phyloP scores from a whole-genome alignment of 2,329 filamentous ascomycete species.

The Cucurbitaria berberidis region DNA sequence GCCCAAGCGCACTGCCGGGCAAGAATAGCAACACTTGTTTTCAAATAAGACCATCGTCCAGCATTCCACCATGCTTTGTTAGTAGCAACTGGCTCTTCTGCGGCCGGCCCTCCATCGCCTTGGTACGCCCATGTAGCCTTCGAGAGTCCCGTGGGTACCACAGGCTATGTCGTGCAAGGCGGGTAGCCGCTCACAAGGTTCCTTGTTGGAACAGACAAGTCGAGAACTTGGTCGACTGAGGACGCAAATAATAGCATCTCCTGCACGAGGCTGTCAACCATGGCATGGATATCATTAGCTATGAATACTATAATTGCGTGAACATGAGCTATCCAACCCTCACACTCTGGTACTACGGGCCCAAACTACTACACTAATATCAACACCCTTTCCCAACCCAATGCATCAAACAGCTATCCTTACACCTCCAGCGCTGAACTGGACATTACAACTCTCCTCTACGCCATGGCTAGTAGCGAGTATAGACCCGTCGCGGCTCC shows the following conservation, averaged over 20 bases:
- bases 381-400: background rate
- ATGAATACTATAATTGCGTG: no score
- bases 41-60: no score
- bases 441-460: background rate
- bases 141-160: slow-evolving; percentile 4
- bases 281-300: no score
- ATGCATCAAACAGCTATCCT: slow-evolving; percentile 6
- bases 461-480: slow-evolving; percentile 37
- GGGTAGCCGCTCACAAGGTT: slow-evolving; percentile 8
- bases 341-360: background rate
- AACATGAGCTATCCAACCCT: slow-evolving; percentile 2
- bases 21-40: slow-evolving; percentile 15
- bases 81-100: no score
- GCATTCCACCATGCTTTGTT: no score
- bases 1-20: background rate
- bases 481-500: slow-evolving; percentile 43
- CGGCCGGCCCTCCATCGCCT: background rate
- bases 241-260: no score
- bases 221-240: no score
- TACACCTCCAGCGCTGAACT: background rate
- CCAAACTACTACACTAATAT: background rate
- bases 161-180: slow-evolving; percentile 8
- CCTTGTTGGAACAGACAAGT: slow-evolving; percentile 1
- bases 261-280: no score
- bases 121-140: background rate